Evolutionary conservation across 371 early-diverging fungal genomes (phyloP).

Genomic region (Nematocida minor): DNA sequence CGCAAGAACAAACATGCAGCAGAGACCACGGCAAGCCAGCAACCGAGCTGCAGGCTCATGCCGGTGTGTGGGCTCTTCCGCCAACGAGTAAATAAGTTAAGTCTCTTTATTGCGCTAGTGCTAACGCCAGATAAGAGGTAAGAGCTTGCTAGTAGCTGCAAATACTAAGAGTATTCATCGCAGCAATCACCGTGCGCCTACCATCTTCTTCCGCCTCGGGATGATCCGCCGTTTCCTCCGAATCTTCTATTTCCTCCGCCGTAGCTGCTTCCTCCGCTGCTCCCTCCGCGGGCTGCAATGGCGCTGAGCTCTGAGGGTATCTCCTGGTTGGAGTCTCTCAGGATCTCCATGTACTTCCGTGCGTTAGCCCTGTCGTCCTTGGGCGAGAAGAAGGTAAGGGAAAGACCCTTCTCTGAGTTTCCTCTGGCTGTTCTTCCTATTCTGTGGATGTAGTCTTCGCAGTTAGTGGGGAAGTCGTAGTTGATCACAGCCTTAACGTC

Average conservation of each 20-base stretch:
- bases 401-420: slow-evolving; percentile 80
- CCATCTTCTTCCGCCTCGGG: slow-evolving; percentile 18
- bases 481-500: slow-evolving; percentile 93
- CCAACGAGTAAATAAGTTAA: slow-evolving; percentile 19
- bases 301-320: slow-evolving; percentile 75
- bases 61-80: background rate
- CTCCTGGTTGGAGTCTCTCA: slow-evolving; percentile 84
- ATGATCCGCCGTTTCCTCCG: background rate
- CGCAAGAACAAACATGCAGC: too few species aligned
- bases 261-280: slow-evolving; percentile 36
- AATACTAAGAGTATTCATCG: too few species aligned
- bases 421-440: slow-evolving; percentile 95
- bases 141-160: background rate
- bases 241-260: slow-evolving; percentile 1
- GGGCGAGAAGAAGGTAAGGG: slow-evolving; percentile 85
- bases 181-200: slow-evolving; percentile 36
- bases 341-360: slow-evolving; percentile 76
- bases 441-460: slow-evolving; percentile 90
- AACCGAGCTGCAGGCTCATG: background rate
- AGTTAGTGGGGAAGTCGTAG: slow-evolving; percentile 89
- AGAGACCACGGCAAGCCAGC: too few species aligned
- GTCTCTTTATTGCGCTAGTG: background rate
- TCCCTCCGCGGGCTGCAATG: slow-evolving; percentile 66
- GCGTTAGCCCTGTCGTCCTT: slow-evolving; percentile 79
- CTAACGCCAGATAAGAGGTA: background rate